Conservation (phyloP, 805 yeast genomes). For the Candida taoyuanica region DNA sequence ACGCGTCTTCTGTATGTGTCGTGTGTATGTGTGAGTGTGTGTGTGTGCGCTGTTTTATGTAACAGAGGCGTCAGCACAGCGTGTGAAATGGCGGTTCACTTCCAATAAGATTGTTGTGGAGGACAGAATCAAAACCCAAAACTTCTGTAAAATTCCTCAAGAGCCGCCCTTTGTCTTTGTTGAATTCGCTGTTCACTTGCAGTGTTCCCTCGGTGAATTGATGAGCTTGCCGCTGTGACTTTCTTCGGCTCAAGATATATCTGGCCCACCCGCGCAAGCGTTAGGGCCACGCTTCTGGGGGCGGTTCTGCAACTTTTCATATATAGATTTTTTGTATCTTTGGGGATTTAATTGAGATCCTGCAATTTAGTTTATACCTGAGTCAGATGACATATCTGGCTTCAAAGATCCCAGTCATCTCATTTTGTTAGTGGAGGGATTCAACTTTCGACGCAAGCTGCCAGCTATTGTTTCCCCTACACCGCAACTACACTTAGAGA, state of each 20-base stretch:
- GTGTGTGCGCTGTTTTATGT: neutral
- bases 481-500: too few species aligned
- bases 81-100: neutral
- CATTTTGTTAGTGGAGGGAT: too few species aligned
- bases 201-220: neutral
- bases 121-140: neutral
- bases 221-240: neutral
- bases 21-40: neutral
- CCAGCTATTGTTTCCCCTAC: too few species aligned
- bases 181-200: neutral
- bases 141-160: neutral
- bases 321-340: too few species aligned
- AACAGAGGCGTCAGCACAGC: neutral
- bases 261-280: too few species aligned
- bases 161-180: neutral
- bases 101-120: too few species aligned
- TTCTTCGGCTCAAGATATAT: too few species aligned
- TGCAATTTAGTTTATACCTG: too few species aligned
- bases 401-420: too few species aligned
- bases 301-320: too few species aligned
- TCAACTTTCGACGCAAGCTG: neutral
- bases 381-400: too few species aligned
- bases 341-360: too few species aligned
- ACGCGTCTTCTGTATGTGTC: neutral
- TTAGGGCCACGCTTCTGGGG: neutral